phyloP scores from a whole-genome alignment of 1,139 yeast species.

The Pneumocystis carinii region DNA sequence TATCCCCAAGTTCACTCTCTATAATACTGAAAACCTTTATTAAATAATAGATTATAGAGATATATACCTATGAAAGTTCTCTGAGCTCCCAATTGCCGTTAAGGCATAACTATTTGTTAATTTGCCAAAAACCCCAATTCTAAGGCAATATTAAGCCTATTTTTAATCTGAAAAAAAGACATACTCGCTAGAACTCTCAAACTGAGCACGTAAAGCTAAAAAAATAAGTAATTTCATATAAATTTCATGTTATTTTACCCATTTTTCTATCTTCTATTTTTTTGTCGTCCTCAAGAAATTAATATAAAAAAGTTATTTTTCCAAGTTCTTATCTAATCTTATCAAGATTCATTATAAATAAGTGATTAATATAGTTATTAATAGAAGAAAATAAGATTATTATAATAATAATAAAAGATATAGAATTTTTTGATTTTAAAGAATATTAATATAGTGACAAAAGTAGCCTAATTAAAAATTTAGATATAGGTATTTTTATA shows the following conservation, averaged over 20 bases:
- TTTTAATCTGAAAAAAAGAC: conserved; percentile 10
- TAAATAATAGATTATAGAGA: neutral
- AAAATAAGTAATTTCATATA: neutral
- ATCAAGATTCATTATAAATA: no score
- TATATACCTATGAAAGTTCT: conserved; percentile 57
- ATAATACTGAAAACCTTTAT: neutral
- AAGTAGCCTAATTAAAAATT: neutral
- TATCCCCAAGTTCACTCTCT: neutral
- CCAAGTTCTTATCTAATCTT: no score
- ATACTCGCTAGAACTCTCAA: conserved; percentile 87
- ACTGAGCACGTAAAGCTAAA: conserved; percentile 52
- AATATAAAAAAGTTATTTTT: no score
- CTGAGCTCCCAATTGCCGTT: conserved; percentile 96
- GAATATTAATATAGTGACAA: neutral
- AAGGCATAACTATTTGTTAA: conserved; percentile 91
- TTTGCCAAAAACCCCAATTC: conserved; percentile 90
- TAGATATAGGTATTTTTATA: neutral
- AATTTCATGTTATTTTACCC: neutral
- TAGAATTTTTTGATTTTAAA: no score
- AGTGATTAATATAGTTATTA: no score
- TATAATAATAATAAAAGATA: no score
- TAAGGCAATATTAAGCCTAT: conserved; percentile 6
- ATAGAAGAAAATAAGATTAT: no score
- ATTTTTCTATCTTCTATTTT: neutral
- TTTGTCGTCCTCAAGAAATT: neutral